Conservation (phyloP, 2,329 filamentous ascomycete genomes). For the Eutypella sp. region DNA sequence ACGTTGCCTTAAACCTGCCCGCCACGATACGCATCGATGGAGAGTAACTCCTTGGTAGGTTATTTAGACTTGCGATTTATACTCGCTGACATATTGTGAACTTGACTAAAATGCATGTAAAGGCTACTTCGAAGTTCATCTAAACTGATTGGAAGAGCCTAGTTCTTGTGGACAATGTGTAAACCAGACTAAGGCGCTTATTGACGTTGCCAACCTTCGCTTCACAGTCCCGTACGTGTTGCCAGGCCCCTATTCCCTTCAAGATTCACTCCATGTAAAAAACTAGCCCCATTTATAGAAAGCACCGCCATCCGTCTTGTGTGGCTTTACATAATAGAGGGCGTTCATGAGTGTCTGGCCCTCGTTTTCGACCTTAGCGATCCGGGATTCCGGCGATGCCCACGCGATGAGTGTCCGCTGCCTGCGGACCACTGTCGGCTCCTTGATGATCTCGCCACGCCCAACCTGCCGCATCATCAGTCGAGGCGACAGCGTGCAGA, state of each 20-base stretch:
- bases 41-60: too few relatives aligned
- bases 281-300: not conserved
- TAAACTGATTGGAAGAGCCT: too few relatives aligned
- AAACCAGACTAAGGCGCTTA: too few relatives aligned
- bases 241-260: not conserved
- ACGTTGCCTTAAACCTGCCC: too few relatives aligned
- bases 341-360: not conserved
- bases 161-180: too few relatives aligned
- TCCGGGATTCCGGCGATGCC: not conserved
- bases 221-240: too few relatives aligned
- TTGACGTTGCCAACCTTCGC: too few relatives aligned
- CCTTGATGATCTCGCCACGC: not conserved
- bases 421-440: conserved; percentile 1
- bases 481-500: conserved; percentile 1
- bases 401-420: conserved; percentile 1
- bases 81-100: too few relatives aligned
- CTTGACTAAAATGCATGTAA: too few relatives aligned
- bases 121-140: too few relatives aligned
- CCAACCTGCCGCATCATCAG: conserved; percentile 3
- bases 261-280: not conserved
- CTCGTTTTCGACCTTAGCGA: not conserved
- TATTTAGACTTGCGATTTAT: too few relatives aligned
- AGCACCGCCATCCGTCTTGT: not conserved
- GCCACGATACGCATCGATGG: too few relatives aligned
- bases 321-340: not conserved